Conservation (phyloP, 345 rosid species). For the Melastoma malabathricum region DNA sequence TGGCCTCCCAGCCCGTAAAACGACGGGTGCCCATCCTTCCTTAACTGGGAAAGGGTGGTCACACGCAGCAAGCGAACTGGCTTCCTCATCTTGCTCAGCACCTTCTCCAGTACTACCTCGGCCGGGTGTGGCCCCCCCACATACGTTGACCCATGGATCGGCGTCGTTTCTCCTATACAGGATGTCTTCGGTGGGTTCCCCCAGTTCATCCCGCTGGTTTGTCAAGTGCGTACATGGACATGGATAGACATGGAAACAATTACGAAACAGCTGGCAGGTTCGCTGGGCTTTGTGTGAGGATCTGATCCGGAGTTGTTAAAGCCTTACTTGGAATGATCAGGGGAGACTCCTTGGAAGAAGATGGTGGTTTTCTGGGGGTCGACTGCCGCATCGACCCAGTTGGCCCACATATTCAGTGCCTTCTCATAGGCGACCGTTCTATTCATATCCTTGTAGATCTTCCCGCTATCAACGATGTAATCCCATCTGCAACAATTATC, state of each 20-base stretch:
- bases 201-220: conserved; percentile 46
- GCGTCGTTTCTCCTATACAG: conserved; percentile 33
- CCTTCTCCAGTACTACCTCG: conserved; percentile 25
- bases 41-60: conserved; percentile 30
- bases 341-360: conserved; percentile 33
- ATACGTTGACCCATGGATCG: conserved; percentile 18
- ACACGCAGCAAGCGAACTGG: conserved; percentile 29
- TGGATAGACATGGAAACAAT: background rate
- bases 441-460: conserved; percentile 20
- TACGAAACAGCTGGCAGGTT: background rate
- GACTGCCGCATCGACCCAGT: conserved; percentile 17
- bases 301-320: background rate
- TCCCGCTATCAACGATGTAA: conserved; percentile 10
- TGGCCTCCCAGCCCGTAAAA: conserved; percentile 34
- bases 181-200: conserved; percentile 17
- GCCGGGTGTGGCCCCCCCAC: conserved; percentile 37
- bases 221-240: background rate
- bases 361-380: conserved; percentile 20
- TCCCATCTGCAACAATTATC: conserved; percentile 16
- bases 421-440: conserved; percentile 22
- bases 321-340: conserved; percentile 21
- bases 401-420: conserved; percentile 32
- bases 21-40: conserved; percentile 54
- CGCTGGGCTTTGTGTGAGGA: no score
- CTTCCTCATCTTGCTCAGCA: conserved; percentile 16